Conservation (phyloP, 306 rosid species). For the Pachyrhizus erosus region DNA sequence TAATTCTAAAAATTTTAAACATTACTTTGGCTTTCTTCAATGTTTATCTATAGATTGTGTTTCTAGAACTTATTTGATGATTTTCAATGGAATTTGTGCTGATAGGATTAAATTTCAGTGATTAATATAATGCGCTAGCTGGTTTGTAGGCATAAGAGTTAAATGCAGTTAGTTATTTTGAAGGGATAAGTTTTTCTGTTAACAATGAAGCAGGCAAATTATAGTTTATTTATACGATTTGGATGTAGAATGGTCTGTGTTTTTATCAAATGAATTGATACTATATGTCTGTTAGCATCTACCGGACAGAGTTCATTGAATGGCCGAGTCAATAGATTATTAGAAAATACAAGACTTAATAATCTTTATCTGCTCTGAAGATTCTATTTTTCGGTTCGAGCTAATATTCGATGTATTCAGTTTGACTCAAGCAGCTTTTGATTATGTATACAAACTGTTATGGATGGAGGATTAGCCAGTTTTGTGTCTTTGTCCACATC, state of each 20-base stretch:
- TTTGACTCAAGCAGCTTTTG: background rate
- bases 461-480: background rate
- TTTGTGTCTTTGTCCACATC: background rate
- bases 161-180: slow-evolving; percentile 5
- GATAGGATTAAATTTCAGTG: slow-evolving; percentile 11
- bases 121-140: background rate
- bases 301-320: background rate
- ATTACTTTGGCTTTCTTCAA: background rate
- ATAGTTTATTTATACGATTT: background rate
- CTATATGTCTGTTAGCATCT: background rate
- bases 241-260: background rate
- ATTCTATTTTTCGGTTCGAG: background rate
- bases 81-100: background rate
- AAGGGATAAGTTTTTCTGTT: background rate
- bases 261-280: background rate
- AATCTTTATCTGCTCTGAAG: background rate
- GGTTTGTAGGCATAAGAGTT: background rate
- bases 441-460: slow-evolving; percentile 13
- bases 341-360: background rate
- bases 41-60: background rate
- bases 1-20: background rate
- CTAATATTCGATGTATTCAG: background rate
- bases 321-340: background rate
- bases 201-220: background rate
- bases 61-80: background rate